Evolutionary conservation across 2,329 filamentous ascomycete genomes (phyloP).

Genomic region (Penicillium palitans): DNA sequence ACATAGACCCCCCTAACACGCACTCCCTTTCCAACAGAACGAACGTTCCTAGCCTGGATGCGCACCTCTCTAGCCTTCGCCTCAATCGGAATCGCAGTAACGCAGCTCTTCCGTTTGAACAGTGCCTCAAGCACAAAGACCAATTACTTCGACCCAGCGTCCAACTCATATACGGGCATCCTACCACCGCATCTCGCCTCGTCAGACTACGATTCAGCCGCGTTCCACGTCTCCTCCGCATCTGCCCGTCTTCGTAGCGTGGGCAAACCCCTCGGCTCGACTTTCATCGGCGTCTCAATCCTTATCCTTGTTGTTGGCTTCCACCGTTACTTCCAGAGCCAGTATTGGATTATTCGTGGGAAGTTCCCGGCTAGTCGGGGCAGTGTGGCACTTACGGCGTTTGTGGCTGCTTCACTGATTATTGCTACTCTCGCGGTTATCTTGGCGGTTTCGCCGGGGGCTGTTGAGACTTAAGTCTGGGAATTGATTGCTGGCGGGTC

Average conservation of each 20-base stretch:
- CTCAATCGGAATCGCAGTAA: slow-evolving; percentile 65
- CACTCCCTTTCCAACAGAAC: slow-evolving; percentile 47
- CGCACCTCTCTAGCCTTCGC: slow-evolving; percentile 66
- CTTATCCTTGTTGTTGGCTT: slow-evolving; percentile 63
- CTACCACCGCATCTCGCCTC: slow-evolving; percentile 22
- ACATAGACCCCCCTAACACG: slow-evolving; percentile 6
- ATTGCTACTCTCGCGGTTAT: slow-evolving; percentile 61
- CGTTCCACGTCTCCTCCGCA: slow-evolving; percentile 21
- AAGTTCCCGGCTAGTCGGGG: slow-evolving; percentile 66
- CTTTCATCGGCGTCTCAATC: slow-evolving; percentile 63
- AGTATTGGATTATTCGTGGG: slow-evolving; percentile 66
- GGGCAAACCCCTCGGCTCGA: slow-evolving; percentile 63
- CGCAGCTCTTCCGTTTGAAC: slow-evolving; percentile 66
- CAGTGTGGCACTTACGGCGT: slow-evolving; percentile 59
- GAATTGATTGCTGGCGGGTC: background rate
- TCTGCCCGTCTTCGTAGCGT: slow-evolving; percentile 48
- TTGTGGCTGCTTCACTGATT: slow-evolving; percentile 58
- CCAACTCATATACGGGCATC: slow-evolving; percentile 8
- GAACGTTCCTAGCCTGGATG: slow-evolving; percentile 69
- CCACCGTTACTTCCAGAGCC: slow-evolving; percentile 65
- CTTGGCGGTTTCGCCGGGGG: slow-evolving; percentile 53
- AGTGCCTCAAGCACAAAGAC: slow-evolving; percentile 37
- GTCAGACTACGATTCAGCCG: slow-evolving; percentile 15
- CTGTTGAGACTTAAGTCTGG: slow-evolving; percentile 30
- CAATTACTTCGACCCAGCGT: background rate